Percentiles rank a stretch among this genome's conserved stretches.
These are phyloP conservation scores for Mortierella sp. DNA, from an alignment of 371 early-diverging fungal genomes.

Conservation along the genomic window DNA sequence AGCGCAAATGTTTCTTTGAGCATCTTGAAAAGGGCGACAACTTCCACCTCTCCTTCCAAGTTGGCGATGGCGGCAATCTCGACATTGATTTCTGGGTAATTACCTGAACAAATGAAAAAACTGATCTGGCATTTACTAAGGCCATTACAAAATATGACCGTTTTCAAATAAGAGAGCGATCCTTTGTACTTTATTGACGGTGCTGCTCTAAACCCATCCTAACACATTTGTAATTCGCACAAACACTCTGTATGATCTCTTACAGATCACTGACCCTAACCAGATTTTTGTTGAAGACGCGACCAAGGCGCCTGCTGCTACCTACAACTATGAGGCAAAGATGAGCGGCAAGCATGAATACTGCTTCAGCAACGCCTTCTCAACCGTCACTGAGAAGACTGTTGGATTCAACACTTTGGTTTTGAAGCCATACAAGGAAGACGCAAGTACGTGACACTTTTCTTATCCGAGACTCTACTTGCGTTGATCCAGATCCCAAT, in stretches of 20 bases:
- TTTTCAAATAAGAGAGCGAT: no score
- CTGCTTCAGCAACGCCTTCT: constrained; percentile 81
- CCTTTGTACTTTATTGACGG: no score
- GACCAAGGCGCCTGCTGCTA: constrained; percentile 62
- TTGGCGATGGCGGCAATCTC: constrained; percentile 76
- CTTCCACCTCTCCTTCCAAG: constrained; percentile 78
- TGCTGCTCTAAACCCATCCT: no score
- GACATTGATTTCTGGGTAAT: constrained; percentile 82
- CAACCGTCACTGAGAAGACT: constrained; percentile 63
- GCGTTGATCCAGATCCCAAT: neutral
- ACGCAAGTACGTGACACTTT: constrained; percentile 19
- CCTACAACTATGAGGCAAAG: constrained; percentile 68
- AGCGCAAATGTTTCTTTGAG: constrained; percentile 75
- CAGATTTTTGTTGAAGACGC: constrained; percentile 62
- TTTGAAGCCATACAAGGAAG: constrained; percentile 39
- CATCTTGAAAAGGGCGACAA: constrained; percentile 68
- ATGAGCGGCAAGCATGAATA: constrained; percentile 73
- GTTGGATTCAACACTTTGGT: constrained; percentile 66
- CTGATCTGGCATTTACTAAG: no score
- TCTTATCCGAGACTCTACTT: no score
- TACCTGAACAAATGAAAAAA: neutral
- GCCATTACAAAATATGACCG: no score
- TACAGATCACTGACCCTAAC: constrained; percentile 70
- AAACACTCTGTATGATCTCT: no score
- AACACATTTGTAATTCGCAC: no score